Evolutionary conservation across 495 filamentous ascomycete species (phyloP).

Genomic region (Cairneyella variabilis): DNA sequence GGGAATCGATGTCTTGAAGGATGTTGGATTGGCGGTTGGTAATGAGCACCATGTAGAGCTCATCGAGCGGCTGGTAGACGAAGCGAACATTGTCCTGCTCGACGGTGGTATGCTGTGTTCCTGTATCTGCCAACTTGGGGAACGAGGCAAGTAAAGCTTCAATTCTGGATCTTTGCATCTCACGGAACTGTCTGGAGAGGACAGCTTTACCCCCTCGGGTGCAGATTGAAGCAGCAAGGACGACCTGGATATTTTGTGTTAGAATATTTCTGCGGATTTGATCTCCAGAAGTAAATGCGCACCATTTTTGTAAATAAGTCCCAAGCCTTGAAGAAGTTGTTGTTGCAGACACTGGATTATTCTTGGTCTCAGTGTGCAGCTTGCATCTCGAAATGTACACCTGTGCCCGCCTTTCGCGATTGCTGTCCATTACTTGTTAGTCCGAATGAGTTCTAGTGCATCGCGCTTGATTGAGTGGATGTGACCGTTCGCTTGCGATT

Average conservation of each 20-base stretch:
- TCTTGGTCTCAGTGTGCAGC: no score
- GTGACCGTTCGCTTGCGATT: no score
- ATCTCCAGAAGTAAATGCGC: neutral
- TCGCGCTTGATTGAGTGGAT: no score
- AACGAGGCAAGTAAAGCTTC: slow-evolving; percentile 95
- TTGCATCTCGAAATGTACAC: no score
- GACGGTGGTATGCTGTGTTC: slow-evolving; percentile 94
- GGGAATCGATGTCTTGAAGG: slow-evolving; percentile 95
- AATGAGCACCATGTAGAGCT: slow-evolving; percentile 98
- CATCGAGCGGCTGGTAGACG: slow-evolving; percentile 97
- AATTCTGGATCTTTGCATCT: slow-evolving; percentile 92
- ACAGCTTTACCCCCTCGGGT: slow-evolving; percentile 97
- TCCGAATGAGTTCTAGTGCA: no score
- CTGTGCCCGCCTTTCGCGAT: no score
- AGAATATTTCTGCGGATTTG: neutral
- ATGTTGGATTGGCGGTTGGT: slow-evolving; percentile 99
- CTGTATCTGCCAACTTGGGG: slow-evolving; percentile 91
- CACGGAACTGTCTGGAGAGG: slow-evolving; percentile 91
- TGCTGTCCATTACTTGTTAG: no score
- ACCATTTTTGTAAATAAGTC: slow-evolving; percentile 29
- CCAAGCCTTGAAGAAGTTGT: slow-evolving; percentile 5
- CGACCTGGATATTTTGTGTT: slow-evolving; percentile 60
- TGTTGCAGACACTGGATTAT: no score
- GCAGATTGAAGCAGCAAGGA: slow-evolving; percentile 98
- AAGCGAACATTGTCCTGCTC: slow-evolving; percentile 99